A percentile compares a stretch with the other conserved stretches of the same genome.
phyloP scores from a whole-genome alignment of 2,329 filamentous ascomycete species.

The Fusarium incarnatum region DNA sequence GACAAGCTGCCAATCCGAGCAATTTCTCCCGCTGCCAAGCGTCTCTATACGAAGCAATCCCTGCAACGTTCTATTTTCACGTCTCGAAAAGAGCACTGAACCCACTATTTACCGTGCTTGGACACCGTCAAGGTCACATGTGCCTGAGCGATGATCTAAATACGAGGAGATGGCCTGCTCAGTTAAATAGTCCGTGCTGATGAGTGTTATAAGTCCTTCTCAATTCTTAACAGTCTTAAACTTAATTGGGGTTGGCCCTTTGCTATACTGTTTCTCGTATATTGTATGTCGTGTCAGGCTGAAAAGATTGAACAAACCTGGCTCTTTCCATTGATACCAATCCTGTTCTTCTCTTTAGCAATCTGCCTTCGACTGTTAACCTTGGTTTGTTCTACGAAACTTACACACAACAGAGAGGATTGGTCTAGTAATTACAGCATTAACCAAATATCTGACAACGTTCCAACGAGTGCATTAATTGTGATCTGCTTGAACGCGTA shows the following conservation, averaged over 20 bases:
- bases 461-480: neutral
- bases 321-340: neutral
- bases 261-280: neutral
- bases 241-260: neutral
- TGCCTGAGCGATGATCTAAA: neutral
- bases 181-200: neutral
- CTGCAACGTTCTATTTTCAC: neutral
- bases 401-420: neutral
- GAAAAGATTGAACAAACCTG: neutral
- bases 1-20: neutral
- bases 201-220: rapidly evolving
- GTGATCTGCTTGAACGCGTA: too few species aligned
- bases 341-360: neutral
- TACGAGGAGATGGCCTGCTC: neutral
- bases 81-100: neutral
- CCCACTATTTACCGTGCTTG: neutral
- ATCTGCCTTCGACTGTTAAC: neutral
- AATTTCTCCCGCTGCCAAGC: neutral
- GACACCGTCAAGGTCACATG: neutral
- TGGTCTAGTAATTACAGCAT: neutral
- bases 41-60: neutral
- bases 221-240: neutral
- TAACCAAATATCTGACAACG: neutral
- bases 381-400: neutral
- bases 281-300: rapidly evolving